Evolutionary conservation across 148 eudicot genomes (phyloP), one percentile per base, ranked within the genome.

Genomic region (Nyssa sinensis): DNA sequence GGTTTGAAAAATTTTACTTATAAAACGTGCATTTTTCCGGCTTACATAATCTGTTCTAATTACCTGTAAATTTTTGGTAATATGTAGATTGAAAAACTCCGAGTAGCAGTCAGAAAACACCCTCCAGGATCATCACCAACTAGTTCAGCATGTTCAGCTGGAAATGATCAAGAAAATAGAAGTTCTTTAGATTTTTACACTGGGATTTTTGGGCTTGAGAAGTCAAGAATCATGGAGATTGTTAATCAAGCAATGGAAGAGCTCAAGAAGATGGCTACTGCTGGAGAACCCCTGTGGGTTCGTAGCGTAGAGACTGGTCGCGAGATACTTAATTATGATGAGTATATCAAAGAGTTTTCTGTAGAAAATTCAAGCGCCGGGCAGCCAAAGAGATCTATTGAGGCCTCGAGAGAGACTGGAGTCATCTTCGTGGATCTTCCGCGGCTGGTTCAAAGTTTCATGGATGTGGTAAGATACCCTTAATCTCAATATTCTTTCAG

Each of bases 281-380:
- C 85, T 13, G 88, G 85, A 30, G 94, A 92, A 27, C 99, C 99
- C 3, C 63, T 95, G 71, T 95, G 99, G 98, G 68, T 95, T 12
- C 78, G 73, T 30, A 92, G 99, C 47, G 82, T 90, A 7, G 97
- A 93, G 74, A 93, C 94, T 53, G 98, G 94, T 0, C 80, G 97
- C 0, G 97, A 91, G 62, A 92, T 93, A 67, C 94, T 95, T 6
- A 92, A 92, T 71, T 95, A 95, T 21, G 99, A 95, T 35, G 96
- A 87, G 75, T 95, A 95, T 34, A 14, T 76, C 59, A 89, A 78
- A 49, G 87, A 80, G 81, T 88, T 95, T 62, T 57, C 87, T 32
- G 70, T 25, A 23, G 86, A 78, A n/a, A 73, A 59, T 74, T 81
- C 82, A 0, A 74, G 51, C 62, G 76, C 34, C n/a, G n/a, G n/a